phyloP scores from a whole-genome alignment of 139 green algal genomes.

The Closterium sp. region DNA sequence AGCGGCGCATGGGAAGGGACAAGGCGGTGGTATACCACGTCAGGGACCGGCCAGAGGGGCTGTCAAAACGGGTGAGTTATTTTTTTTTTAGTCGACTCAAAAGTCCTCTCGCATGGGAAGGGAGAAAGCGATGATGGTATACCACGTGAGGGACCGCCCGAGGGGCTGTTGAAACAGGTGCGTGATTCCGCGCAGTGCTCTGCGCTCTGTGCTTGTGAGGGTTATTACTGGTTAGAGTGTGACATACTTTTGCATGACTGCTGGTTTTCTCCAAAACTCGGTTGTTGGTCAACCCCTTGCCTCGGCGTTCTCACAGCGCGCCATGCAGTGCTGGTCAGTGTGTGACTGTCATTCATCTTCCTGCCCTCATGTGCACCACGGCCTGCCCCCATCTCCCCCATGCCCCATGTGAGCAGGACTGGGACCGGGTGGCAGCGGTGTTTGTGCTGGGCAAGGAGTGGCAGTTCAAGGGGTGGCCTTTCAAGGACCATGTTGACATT shows the following conservation, averaged over 20 bases:
- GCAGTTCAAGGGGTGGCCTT: slow-evolving; percentile 75
- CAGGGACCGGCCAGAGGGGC: slow-evolving; percentile 50
- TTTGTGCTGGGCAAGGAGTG: slow-evolving; percentile 68
- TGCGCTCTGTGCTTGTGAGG: no score
- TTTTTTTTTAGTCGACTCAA: no score
- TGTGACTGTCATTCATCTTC: background rate
- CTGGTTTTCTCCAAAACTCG: background rate
- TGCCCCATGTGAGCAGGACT: slow-evolving; percentile 36
- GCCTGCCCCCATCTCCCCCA: background rate
- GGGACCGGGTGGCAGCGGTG: slow-evolving; percentile 68
- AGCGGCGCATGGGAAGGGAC: slow-evolving; percentile 58
- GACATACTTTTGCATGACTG: background rate
- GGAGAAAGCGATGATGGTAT: slow-evolving; percentile 54
- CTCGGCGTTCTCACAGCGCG: no score
- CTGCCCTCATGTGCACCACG: background rate
- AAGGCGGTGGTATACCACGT: slow-evolving; percentile 62
- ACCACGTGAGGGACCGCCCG: slow-evolving; percentile 59
- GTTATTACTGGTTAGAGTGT: background rate
- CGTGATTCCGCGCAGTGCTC: no score
- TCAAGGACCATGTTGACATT: slow-evolving; percentile 27
- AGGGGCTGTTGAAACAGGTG: no score
- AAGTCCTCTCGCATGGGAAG: slow-evolving; percentile 61
- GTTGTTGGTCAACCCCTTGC: background rate
- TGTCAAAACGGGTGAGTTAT: background rate
- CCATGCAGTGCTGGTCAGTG: background rate